These are phyloP conservation scores for Cadophora sp. DNA, from an alignment of 2,329 filamentous ascomycete genomes.

Conservation along the genomic window DNA sequence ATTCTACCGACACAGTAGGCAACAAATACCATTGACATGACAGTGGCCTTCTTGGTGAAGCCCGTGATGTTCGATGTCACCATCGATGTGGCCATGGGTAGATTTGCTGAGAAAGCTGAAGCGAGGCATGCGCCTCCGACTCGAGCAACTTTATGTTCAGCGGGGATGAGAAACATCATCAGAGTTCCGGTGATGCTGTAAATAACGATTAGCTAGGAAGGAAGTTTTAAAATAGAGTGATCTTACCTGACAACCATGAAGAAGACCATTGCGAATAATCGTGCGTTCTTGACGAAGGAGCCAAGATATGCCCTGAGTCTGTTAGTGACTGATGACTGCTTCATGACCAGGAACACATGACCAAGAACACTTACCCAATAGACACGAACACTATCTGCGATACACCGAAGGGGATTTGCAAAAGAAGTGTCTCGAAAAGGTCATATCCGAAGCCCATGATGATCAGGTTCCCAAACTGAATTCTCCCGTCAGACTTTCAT, in stretches of 20 bases:
- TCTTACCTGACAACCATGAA: conserved; percentile 13
- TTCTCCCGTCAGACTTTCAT: background rate
- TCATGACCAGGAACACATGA: background rate
- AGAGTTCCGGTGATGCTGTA: conserved; percentile 7
- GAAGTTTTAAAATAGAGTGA: too few species aligned
- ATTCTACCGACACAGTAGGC: conserved; percentile 4
- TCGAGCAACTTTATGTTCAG: background rate
- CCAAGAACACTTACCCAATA: conserved; percentile 1
- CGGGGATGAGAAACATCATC: conserved; percentile 11
- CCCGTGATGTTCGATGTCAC: conserved; percentile 5
- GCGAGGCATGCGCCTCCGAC: conserved; percentile 2
- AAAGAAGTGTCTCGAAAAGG: conserved; percentile 1
- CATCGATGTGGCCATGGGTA: conserved; percentile 4
- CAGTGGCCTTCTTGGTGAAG: conserved; percentile 2
- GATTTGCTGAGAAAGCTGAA: conserved; percentile 3
- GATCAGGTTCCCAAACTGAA: conserved; percentile 12
- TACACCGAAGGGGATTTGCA: conserved; percentile 8
- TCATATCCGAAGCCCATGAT: conserved; percentile 18
- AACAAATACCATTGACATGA: conserved; percentile 1
- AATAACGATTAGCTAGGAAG: too few species aligned
- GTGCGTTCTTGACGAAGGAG: conserved; percentile 7
- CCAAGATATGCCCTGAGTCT: background rate
- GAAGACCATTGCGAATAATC: conserved; percentile 4
- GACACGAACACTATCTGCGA: conserved; percentile 9
- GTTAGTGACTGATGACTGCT: background rate